Base-by-base conservation (phyloP, 805 yeast species). In the Pichia exigua region DNA sequence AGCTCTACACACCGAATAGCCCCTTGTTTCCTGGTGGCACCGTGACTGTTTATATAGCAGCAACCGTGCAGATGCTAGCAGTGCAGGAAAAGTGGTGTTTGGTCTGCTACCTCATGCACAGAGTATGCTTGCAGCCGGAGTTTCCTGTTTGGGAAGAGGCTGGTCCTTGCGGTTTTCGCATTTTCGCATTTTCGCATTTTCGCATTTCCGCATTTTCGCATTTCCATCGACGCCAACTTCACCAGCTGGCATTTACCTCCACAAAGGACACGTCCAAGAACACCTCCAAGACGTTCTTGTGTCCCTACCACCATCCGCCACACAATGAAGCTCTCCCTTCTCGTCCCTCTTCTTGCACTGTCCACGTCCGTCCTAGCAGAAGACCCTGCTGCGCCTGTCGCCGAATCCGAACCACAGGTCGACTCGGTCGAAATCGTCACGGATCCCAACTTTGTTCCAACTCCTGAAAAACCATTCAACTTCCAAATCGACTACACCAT, bases 401-500 rank as follows among this genome's bases (percentile, higher is more conserved):
- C 55, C 8, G 47, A 45, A 8, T 64, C 52, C 39, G 59, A 50
- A 7, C 38, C 38, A 7, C 30, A 27, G 15, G 39, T 35, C 9
- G 39, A 35, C 17, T 9, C 7, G 6, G 39, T 35, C 39, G 39
- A 35, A 40, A 47, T 54, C n/a, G 55, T 52, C n/a, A 49, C 54
- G 20, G 58, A 58, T 45, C 59, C 61, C 39, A 54, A 56, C 12
- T 67, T 67, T 55, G 58, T 51, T 13, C 68, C 73, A 49, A 63
- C 72, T 2, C 63, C 60, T 15, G 66, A 66, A 51, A 67, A 65
- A 44, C 74, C 76, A 21, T 71, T 72, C 63, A 68, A 77, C 53
- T 72, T 79, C 57, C 65, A 67, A 45, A 73, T 82, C 46, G 72
- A 72, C 44, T 85, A 82, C 60, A 53, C 62, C 13, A 67, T 84